Evolutionary conservation across 768 basidiomycete species (phyloP).

Genomic region (Mycena indigotica): DNA sequence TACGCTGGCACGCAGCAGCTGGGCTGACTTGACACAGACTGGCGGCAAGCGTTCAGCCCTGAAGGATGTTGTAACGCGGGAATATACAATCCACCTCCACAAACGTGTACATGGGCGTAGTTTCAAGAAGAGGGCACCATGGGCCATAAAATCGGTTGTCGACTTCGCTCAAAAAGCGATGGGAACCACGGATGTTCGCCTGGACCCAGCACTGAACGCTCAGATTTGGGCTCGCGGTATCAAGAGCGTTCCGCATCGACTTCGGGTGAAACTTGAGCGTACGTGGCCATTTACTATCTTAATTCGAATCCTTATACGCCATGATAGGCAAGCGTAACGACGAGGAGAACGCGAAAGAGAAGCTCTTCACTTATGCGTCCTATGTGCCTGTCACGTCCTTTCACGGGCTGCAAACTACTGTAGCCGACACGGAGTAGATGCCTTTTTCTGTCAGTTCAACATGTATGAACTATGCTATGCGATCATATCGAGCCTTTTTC

Average conservation of each 20-base stretch:
- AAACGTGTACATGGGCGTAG: constrained; percentile 89
- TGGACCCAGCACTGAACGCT: constrained; percentile 97
- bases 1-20: not conserved
- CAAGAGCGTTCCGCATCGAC: constrained; percentile 89
- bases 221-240: constrained; percentile 92
- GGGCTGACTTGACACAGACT: constrained; percentile 41
- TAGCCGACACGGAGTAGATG: constrained; percentile 78
- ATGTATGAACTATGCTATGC: not conserved
- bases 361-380: constrained; percentile 89
- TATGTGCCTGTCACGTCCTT: constrained; percentile 77
- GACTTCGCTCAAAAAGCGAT: constrained; percentile 92
- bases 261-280: constrained; percentile 95
- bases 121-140: constrained; percentile 98
- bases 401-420: constrained; percentile 88
- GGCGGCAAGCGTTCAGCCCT: constrained; percentile 94
- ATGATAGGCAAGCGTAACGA: constrained; percentile 93
- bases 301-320: not conserved
- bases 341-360: constrained; percentile 98
- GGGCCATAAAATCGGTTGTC: constrained; percentile 92
- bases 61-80: constrained; percentile 96
- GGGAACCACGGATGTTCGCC: constrained; percentile 91
- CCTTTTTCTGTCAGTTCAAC: too few species aligned
- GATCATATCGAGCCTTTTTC: not conserved
- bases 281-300: constrained; percentile 37
- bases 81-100: constrained; percentile 98